Evolutionary conservation across 2,329 filamentous ascomycete species (phyloP), one percentile per base, ranked within the genome.

Genomic region (Sporothrix protearum): DNA sequence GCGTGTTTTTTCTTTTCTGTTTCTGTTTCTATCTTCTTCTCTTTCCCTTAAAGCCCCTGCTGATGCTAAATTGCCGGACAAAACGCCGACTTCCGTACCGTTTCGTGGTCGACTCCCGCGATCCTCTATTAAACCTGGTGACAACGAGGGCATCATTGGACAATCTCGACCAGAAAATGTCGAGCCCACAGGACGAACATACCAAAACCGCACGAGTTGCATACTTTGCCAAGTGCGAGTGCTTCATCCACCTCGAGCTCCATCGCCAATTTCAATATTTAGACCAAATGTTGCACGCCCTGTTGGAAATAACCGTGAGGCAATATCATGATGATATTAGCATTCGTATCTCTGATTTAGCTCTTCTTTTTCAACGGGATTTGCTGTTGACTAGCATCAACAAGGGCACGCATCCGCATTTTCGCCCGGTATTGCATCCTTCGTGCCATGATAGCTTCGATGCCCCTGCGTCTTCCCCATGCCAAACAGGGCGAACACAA

Each of bases 371-470:
- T 10, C 16, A 22, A 51, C 45, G 64, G 64, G 64, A 39, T 36
- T 36, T 53, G 45, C 28, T 67, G 22, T 25, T 33, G 6, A n/a
- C 33, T 33, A 28, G 25, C 36, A 66, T 49, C 63, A 33, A 66
- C 63, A 30, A 16, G 14, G 42, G 42, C 63, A 30, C 39, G 10
- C 39, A n/a, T 19, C 36, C 39, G 22, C n/a, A 45, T 28, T 6
- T 61, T 49, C 63, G 63, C 42, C 63, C 45, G 30, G 28, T 19
- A 9, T 25, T 66, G 16, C 39, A 66, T 66, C 61, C 61, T 49
- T 66, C 61, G 61, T 42, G 30, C 42, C 61, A 19, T n/a, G 61
- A 49, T 66, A 49, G 36, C 59, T 64, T 64, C 10, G 12, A n/a
- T 51, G 28, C 64, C 45, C 59, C 12, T 64, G 59, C 22, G 8